Evolutionary conservation across 2,329 filamentous ascomycete species (phyloP).

Genomic region (Botryotinia narcissicola): DNA sequence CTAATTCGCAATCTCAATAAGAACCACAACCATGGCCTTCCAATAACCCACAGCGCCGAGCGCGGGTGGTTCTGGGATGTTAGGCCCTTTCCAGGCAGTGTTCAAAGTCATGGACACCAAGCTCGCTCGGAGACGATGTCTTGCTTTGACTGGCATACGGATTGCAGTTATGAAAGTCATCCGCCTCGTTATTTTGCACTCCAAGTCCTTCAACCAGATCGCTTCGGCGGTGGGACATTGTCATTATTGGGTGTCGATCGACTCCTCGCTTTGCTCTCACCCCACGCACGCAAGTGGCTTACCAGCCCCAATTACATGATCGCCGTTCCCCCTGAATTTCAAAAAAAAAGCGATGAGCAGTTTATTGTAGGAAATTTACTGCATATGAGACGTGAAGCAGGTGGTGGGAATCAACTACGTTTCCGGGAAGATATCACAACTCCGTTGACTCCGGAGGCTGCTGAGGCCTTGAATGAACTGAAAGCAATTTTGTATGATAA

Average conservation of each 20-base stretch:
- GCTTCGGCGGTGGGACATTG: slow-evolving; percentile 26
- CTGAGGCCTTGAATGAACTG: slow-evolving; percentile 36
- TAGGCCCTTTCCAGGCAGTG: slow-evolving; percentile 28
- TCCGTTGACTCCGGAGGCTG: slow-evolving; percentile 33
- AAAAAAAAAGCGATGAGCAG: slow-evolving; percentile 31
- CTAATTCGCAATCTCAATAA: slow-evolving; percentile 21
- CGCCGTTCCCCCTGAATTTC: slow-evolving; percentile 38
- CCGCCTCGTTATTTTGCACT: slow-evolving; percentile 37
- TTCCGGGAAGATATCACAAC: slow-evolving; percentile 34
- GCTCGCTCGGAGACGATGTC: slow-evolving; percentile 24
- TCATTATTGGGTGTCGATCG: slow-evolving; percentile 28
- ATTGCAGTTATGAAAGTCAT: slow-evolving; percentile 33
- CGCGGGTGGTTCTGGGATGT: slow-evolving; percentile 38
- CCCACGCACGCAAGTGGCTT: slow-evolving; percentile 23
- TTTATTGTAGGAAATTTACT: slow-evolving; percentile 28
- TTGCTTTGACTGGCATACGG: slow-evolving; percentile 39
- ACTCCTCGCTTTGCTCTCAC: slow-evolving; percentile 26
- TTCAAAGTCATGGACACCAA: slow-evolving; percentile 29
- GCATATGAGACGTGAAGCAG: neutral
- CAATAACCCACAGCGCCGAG: slow-evolving; percentile 31
- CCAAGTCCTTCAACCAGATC: slow-evolving; percentile 34
- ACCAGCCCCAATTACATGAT: slow-evolving; percentile 30
- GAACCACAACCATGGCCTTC: slow-evolving; percentile 26
- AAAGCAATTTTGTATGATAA: slow-evolving; percentile 30
- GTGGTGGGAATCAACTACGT: slow-evolving; percentile 21